Evolutionary conservation across 2,329 filamentous ascomycete species (phyloP).

Genomic region (Neonectria faginata): DNA sequence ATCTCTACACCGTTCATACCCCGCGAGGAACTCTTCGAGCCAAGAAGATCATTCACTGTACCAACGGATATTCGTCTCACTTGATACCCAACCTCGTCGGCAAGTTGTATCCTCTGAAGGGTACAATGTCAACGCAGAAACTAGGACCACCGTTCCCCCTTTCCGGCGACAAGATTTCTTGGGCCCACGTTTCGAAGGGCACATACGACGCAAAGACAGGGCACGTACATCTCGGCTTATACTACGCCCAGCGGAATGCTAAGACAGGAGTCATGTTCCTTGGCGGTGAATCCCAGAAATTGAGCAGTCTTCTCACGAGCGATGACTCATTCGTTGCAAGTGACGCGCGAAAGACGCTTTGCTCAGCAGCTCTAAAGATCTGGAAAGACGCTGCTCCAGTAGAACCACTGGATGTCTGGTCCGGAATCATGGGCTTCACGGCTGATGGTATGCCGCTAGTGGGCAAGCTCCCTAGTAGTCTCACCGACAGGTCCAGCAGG

Average conservation of each 20-base stretch:
- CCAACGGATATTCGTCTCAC: constrained; percentile 63
- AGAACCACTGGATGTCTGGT: constrained; percentile 55
- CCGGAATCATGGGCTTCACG: constrained; percentile 60
- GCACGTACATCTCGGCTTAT: constrained; percentile 44
- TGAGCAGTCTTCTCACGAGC: constrained; percentile 55
- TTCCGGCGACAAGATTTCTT: constrained; percentile 52
- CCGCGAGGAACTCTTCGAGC: constrained; percentile 57
- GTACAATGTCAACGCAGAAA: constrained; percentile 61
- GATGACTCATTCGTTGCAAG: constrained; percentile 57
- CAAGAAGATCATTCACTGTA: constrained; percentile 65
- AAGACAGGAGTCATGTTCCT: constrained; percentile 60
- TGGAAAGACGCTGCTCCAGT: constrained; percentile 38
- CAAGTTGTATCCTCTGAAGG: constrained; percentile 56
- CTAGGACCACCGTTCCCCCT: constrained; percentile 49
- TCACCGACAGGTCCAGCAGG: constrained; percentile 34
- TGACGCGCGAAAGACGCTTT: constrained; percentile 48
- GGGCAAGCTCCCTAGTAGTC: constrained; percentile 53
- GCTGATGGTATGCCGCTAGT: constrained; percentile 62
- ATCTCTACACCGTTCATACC: constrained; percentile 58
- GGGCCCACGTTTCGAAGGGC: constrained; percentile 58
- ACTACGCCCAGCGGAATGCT: constrained; percentile 46
- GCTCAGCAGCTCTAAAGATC: constrained; percentile 52
- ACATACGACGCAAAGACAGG: constrained; percentile 63
- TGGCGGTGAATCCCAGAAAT: constrained; percentile 60
- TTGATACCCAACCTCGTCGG: constrained; percentile 61